Evolutionary conservation across 495 filamentous ascomycete genomes (phyloP).

Genomic region (Aspergillus sclerotioniger): DNA sequence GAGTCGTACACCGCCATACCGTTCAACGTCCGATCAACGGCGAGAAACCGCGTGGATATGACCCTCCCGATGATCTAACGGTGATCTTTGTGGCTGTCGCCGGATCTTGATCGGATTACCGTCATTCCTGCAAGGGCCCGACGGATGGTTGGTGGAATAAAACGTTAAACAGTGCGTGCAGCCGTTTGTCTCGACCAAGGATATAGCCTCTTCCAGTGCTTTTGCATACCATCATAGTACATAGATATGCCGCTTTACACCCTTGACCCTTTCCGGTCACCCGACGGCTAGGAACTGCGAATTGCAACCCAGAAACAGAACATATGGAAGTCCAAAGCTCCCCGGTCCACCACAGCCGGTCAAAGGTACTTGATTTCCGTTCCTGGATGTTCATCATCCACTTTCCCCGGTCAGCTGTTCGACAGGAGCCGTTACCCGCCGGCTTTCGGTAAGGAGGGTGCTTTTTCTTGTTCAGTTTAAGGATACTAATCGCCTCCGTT

Average conservation of each 20-base stretch:
- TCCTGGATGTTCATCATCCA: too few relatives aligned
- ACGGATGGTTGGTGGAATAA: slow-evolving; percentile 35
- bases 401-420: neutral
- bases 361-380: neutral
- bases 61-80: slow-evolving; percentile 19
- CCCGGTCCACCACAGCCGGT: neutral
- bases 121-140: slow-evolving; percentile 41
- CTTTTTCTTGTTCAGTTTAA: neutral
- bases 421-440: neutral
- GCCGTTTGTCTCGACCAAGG: slow-evolving; percentile 10
- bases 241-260: neutral
- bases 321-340: neutral
- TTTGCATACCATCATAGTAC: neutral
- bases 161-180: slow-evolving; percentile 25
- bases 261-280: neutral
- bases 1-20: slow-evolving; percentile 42
- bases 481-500: neutral
- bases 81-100: slow-evolving; percentile 19
- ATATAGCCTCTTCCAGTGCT: neutral
- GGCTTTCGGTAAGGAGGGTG: neutral
- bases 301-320: neutral
- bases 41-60: slow-evolving; percentile 26
- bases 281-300: neutral
- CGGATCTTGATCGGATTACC: slow-evolving; percentile 23
- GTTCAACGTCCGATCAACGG: slow-evolving; percentile 24